Conservation (phyloP, 2,329 filamentous ascomycete species). For the Magnaporthales sp. region DNA sequence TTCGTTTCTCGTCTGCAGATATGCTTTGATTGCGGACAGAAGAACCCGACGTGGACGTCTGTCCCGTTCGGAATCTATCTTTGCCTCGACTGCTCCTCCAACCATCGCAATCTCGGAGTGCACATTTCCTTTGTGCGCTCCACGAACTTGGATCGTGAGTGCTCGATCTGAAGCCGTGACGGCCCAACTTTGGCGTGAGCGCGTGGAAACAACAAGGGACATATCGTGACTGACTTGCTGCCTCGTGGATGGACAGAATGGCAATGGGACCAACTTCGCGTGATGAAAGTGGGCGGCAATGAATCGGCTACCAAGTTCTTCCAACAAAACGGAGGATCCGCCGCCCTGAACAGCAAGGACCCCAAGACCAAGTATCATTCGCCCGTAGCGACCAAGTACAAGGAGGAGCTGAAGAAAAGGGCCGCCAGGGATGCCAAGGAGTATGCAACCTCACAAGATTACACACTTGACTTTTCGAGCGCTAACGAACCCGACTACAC, state of each 20-base stretch:
- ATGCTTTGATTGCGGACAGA: conserved; percentile 96
- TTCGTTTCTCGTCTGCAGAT: conserved; percentile 45
- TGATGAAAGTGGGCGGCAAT: conserved; percentile 98
- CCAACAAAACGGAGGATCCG: conserved; percentile 89
- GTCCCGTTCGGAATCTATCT: conserved; percentile 94
- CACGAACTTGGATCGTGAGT: conserved; percentile 94
- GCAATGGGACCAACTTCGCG: conserved; percentile 97
- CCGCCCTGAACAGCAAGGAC: conserved; percentile 92
- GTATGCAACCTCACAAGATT: conserved; percentile 39
- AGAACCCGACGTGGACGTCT: conserved; percentile 98
- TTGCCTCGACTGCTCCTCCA: conserved; percentile 93
- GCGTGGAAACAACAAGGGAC: neutral
- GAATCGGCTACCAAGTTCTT: conserved; percentile 98
- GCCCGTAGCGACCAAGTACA: conserved; percentile 90
- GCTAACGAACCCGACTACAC: conserved; percentile 10
- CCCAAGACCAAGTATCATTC: conserved; percentile 95
- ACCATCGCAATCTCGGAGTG: conserved; percentile 94
- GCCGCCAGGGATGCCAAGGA: conserved; percentile 76
- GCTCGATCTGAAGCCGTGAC: neutral
- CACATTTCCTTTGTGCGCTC: conserved; percentile 99
- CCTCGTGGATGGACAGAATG: conserved; percentile 52
- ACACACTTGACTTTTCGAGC: neutral
- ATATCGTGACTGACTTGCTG: conserved; percentile 14
- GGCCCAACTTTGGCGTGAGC: no score
- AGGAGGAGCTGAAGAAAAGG: conserved; percentile 86